Base-by-base conservation (phyloP, 805 yeast genomes). In the Ogataea neopini region DNA sequence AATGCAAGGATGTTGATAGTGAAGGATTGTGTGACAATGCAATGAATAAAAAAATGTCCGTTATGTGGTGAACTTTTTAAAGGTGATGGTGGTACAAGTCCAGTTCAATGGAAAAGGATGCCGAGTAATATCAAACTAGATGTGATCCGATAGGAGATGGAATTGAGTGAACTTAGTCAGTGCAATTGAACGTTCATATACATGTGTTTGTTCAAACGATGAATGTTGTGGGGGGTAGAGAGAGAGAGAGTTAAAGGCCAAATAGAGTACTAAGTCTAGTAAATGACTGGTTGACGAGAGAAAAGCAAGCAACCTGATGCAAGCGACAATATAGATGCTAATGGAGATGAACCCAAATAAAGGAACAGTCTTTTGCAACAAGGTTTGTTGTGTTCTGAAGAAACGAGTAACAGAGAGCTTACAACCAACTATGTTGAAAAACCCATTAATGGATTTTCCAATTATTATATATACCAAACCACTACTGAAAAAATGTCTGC, bases 71-170 rank as follows among this genome's bases (percentile, higher is more conserved):
- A 17, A 32, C 20, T 7, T 32, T 32, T 17, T n/a, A n/a, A 32
- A 19, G 20, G 9, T 32, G 35, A 20, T 34, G 37, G 18, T 34
- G 37, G 37, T 34, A 34, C 37, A 34, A 18, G 25, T 34, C 37
- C 37, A 17, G 37, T 18, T 10, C 4, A 34, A 34, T 17, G 37
- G 15, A 19, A 17, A 4, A 32, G 17, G 6, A 32, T 32, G 36
- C 36, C 11, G 20, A 14, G 15, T 28, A n/a, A 28, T 28, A 5
- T 8, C 36, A 8, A 32, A 14, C 36, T 4, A 14, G 20, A 17
- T 32, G 36, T 14, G 20, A 32, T 17, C 36, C 20, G 36, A 17
- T 8, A 34, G 37, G 37, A 19, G 15, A 34, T 34, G 11, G 14
- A 19, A 17, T 19, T 18, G 23, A 34, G 15, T 17, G 37, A 34